Evolutionary conservation across 306 rosid genomes (phyloP).

Genomic region (Begonia peltatifolia): DNA sequence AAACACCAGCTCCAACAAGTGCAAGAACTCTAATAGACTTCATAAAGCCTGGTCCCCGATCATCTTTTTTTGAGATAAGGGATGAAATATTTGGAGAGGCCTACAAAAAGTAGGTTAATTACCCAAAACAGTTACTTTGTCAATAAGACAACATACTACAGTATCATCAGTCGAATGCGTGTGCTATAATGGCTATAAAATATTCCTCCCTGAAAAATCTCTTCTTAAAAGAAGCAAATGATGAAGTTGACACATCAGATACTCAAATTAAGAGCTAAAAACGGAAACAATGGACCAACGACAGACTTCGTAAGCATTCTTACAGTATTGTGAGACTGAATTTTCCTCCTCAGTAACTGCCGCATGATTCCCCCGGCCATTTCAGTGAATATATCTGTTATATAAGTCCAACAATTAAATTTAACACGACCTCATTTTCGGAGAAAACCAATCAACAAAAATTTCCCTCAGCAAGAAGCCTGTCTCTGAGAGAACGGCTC

Average conservation of each 20-base stretch:
- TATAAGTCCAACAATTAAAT: no score
- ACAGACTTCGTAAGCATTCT: background rate
- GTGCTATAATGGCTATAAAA: background rate
- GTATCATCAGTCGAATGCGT: background rate
- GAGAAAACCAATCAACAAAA: no score
- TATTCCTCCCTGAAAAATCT: background rate
- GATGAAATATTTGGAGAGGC: conserved; percentile 27
- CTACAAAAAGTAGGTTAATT: background rate
- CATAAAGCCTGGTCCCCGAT: conserved; percentile 27
- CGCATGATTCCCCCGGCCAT: conserved; percentile 1
- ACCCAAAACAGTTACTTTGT: background rate
- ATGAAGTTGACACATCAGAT: no score
- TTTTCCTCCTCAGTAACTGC: background rate
- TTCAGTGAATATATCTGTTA: background rate
- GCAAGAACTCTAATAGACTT: conserved; percentile 62
- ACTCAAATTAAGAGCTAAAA: no score
- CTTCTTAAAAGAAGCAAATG: background rate
- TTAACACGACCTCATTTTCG: no score
- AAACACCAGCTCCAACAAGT: conserved; percentile 56
- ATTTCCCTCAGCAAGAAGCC: no score
- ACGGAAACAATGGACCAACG: background rate
- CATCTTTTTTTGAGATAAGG: conserved; percentile 38
- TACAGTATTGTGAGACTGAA: background rate
- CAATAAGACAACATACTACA: background rate
- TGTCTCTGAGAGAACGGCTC: no score